These are phyloP conservation scores for Gossypium mustelinum DNA, from an alignment of 345 rosid species.

Conservation along the genomic window DNA sequence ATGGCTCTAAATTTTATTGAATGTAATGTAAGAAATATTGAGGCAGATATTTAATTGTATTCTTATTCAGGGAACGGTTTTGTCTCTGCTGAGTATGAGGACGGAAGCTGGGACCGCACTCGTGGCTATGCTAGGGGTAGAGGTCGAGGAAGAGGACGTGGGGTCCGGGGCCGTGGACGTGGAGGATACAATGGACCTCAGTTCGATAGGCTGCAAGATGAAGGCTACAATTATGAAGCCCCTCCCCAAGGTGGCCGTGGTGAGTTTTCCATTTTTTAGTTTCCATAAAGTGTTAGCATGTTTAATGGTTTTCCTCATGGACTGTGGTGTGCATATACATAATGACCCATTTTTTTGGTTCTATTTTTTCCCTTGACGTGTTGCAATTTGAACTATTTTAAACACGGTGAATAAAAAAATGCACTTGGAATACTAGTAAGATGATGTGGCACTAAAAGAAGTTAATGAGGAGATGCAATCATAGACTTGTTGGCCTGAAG, in stretches of 20 bases:
- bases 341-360: neutral
- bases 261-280: slow-evolving; percentile 3
- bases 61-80: slow-evolving; percentile 62
- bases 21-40: neutral
- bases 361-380: neutral
- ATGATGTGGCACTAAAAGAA: neutral
- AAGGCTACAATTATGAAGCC: slow-evolving; percentile 58
- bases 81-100: slow-evolving; percentile 59
- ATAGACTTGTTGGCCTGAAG: neutral
- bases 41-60: slow-evolving; percentile 5
- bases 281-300: neutral
- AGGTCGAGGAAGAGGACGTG: slow-evolving; percentile 84
- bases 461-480: neutral
- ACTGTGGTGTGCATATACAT: neutral
- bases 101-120: slow-evolving; percentile 68
- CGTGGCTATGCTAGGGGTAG: slow-evolving; percentile 77
- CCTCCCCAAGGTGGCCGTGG: slow-evolving; percentile 41
- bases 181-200: slow-evolving; percentile 82
- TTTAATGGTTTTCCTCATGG: neutral
- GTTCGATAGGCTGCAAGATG: slow-evolving; percentile 59
- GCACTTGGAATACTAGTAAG: neutral
- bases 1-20: neutral
- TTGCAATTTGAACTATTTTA: neutral
- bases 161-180: slow-evolving; percentile 71
- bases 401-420: neutral